These are phyloP conservation scores for Chlorella sp. DNA, from an alignment of 139 green algal species.

Conservation along the genomic window DNA sequence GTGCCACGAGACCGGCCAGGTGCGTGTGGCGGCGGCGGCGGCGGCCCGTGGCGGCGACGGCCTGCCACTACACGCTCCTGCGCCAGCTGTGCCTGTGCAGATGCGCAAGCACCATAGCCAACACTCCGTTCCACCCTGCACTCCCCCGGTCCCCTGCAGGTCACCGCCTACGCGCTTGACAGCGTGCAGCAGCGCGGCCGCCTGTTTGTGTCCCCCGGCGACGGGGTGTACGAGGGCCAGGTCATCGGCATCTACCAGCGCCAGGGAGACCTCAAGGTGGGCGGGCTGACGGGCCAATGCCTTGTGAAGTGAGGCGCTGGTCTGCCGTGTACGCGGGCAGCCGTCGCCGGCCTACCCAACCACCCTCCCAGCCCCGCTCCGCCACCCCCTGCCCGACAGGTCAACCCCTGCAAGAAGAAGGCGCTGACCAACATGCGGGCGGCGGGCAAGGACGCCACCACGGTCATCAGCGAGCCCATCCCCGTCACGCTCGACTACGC, in stretches of 20 bases:
- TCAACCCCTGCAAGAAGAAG: slow-evolving; percentile 99
- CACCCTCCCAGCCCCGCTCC: no score
- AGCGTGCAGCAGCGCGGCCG: slow-evolving; percentile 88
- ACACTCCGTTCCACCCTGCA: no score
- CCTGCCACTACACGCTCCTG: background rate
- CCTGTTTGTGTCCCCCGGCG: slow-evolving; percentile 88
- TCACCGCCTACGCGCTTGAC: slow-evolving; percentile 89
- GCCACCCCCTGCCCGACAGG: background rate
- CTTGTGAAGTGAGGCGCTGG: no score
- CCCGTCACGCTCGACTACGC: slow-evolving; percentile 91
- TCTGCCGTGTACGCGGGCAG: background rate
- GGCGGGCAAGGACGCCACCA: slow-evolving; percentile 71
- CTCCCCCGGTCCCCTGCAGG: slow-evolving; percentile 1
- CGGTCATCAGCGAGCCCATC: slow-evolving; percentile 75
- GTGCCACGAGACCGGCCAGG: slow-evolving; percentile 86
- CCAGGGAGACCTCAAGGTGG: slow-evolving; percentile 84
- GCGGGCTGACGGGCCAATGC: background rate
- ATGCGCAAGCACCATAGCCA: background rate
- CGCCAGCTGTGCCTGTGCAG: background rate
- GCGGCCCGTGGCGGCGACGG: no score
- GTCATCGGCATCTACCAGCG: slow-evolving; percentile 96
- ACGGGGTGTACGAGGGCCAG: slow-evolving; percentile 94
- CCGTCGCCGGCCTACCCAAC: no score
- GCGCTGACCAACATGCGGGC: slow-evolving; percentile 88
- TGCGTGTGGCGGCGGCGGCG: background rate